A percentile compares a stretch with the other conserved stretches of the same genome.
phyloP scores from a whole-genome alignment of 1,284 basidiomycete genomes.

The Boletus nobilissimus region DNA sequence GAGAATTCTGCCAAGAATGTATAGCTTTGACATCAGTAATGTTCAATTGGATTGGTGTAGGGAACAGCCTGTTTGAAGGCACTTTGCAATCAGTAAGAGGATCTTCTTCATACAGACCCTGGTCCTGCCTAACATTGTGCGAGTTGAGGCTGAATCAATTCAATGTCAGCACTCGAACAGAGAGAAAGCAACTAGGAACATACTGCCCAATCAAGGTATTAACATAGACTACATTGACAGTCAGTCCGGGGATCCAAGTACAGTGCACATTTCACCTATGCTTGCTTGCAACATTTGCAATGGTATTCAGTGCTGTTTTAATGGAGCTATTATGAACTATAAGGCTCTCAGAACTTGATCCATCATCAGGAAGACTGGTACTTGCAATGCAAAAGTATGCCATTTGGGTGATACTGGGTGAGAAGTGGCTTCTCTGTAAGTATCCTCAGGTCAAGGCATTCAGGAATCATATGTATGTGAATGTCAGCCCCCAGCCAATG shows the following conservation, averaged over 20 bases:
- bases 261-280: conserved; percentile 34
- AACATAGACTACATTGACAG: conserved; percentile 40
- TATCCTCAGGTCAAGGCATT: neutral
- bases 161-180: conserved; percentile 5
- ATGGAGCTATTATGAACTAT: conserved; percentile 50
- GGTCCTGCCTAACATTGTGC: conserved; percentile 46
- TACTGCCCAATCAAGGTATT: conserved; percentile 46
- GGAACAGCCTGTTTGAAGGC: neutral
- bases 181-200: conserved; percentile 1
- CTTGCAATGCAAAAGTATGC: conserved; percentile 42
- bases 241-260: conserved; percentile 1
- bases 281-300: conserved; percentile 52
- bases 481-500: conserved; percentile 48
- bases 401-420: conserved; percentile 40
- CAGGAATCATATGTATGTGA: conserved; percentile 39
- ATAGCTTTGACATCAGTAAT: conserved; percentile 34
- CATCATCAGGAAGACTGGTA: neutral
- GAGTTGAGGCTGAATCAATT: conserved; percentile 47
- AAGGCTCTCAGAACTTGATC: neutral
- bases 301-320: conserved; percentile 49
- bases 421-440: neutral
- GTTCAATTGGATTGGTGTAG: conserved; percentile 32
- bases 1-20: conserved; percentile 1
- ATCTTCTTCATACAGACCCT: conserved; percentile 52
- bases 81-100: conserved; percentile 22